Percentiles rank a stretch among this genome's conserved stretches.
Conservation (phyloP, 1,139 yeast species). For the Protomyces arabidopsidicola region DNA sequence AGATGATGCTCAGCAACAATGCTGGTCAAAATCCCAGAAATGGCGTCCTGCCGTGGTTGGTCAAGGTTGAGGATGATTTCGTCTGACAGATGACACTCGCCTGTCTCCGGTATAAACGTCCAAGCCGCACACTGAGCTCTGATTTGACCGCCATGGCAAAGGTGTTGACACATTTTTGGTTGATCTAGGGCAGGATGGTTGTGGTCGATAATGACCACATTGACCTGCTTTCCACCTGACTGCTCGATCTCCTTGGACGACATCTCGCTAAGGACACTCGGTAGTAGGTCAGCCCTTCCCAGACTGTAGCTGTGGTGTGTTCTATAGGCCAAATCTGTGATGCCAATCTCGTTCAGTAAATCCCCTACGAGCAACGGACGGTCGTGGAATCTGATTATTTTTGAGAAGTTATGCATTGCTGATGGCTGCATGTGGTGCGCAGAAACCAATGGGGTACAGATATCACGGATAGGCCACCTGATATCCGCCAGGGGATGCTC, state of each 20-base stretch:
- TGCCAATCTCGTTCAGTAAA: neutral
- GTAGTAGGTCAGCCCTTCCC: neutral
- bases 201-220: neutral
- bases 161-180: slow-evolving; percentile 1
- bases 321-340: neutral
- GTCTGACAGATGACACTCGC: neutral
- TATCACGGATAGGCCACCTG: neutral
- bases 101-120: slow-evolving; percentile 1
- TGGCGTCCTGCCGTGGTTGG: too few species aligned
- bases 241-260: slow-evolving; percentile 3
- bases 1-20: too few species aligned
- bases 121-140: slow-evolving; percentile 2
- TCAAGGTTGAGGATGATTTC: too few species aligned
- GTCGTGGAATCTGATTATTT: slow-evolving; percentile 10
- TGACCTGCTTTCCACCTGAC: neutral
- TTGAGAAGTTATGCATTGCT: slow-evolving; percentile 27
- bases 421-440: slow-evolving; percentile 31
- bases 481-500: slow-evolving; percentile 29
- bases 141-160: neutral
- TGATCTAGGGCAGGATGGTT: neutral
- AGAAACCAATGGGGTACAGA: slow-evolving; percentile 40
- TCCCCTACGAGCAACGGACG: neutral
- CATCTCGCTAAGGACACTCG: neutral
- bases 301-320: neutral
- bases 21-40: too few species aligned